These are phyloP conservation scores for Colletotrichum sp. DNA, from an alignment of 2,329 filamentous ascomycete genomes.

Conservation along the genomic window DNA sequence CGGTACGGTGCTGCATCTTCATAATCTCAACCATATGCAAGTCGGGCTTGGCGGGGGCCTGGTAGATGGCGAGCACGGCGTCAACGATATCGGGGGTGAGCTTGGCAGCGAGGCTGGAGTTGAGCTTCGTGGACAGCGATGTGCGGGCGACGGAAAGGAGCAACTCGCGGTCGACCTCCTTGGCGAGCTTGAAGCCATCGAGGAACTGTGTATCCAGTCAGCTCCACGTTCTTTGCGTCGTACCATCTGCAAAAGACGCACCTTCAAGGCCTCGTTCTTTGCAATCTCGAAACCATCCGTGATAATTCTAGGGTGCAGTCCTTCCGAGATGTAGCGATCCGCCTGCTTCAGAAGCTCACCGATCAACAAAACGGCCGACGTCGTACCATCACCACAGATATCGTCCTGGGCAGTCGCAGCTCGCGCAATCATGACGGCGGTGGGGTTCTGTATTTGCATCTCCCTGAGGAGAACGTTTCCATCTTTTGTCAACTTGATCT, in stretches of 20 bases:
- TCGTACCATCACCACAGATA: conserved; percentile 97
- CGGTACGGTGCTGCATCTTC: conserved; percentile 99
- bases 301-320: conserved; percentile 95
- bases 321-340: conserved; percentile 93
- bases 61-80: conserved; percentile 92
- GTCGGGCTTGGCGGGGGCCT: conserved; percentile 89
- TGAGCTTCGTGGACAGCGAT: conserved; percentile 94
- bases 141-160: conserved; percentile 92
- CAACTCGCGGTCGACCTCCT: conserved; percentile 90
- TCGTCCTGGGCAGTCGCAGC: conserved; percentile 98
- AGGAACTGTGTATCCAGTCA: conserved; percentile 70
- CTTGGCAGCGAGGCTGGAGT: conserved; percentile 84
- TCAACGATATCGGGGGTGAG: conserved; percentile 96
- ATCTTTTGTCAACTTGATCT: conserved; percentile 99
- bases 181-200: conserved; percentile 88
- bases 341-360: conserved; percentile 98
- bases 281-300: conserved; percentile 98
- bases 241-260: conserved; percentile 34
- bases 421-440: conserved; percentile 82
- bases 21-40: conserved; percentile 99
- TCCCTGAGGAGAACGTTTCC: conserved; percentile 83
- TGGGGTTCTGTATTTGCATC: conserved; percentile 98
- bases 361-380: conserved; percentile 92
- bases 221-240: neutral
- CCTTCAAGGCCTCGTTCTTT: conserved; percentile 90